Evolutionary conservation across 129 eudicot genomes (phyloP).

Genomic region (Helichrysum umbraculigerum): DNA sequence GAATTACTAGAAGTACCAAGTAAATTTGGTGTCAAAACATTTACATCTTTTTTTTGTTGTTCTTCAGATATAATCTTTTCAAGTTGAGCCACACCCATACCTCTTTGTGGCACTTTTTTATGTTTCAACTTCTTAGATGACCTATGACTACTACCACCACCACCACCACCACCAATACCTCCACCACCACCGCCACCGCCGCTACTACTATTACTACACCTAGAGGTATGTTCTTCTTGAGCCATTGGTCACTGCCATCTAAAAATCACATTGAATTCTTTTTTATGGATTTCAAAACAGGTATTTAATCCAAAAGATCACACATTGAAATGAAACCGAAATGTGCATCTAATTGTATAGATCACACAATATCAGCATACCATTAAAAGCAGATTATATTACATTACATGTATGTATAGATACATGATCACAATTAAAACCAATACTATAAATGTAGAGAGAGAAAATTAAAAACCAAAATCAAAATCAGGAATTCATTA

Average conservation of each 20-base stretch:
- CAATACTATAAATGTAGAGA: constrained; percentile 18
- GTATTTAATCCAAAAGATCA: constrained; percentile 14
- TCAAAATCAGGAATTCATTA: background rate
- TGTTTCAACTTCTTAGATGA: constrained; percentile 63
- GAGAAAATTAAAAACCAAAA: constrained; percentile 27
- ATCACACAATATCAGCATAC: constrained; percentile 35
- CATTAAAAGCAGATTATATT: constrained; percentile 27
- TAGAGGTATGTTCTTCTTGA: constrained; percentile 61
- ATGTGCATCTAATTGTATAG: constrained; percentile 45
- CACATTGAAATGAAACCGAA: constrained; percentile 27
- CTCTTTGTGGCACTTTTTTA: constrained; percentile 90
- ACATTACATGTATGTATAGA: background rate
- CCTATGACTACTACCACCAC: constrained; percentile 37
- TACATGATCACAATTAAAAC: constrained; percentile 18
- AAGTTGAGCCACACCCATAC: constrained; percentile 95
- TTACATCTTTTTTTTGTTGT: constrained; percentile 53
- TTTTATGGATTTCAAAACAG: constrained; percentile 25
- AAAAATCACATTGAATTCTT: constrained; percentile 38
- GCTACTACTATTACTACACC: constrained; percentile 46
- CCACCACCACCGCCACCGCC: constrained; percentile 27
- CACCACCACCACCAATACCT: constrained; percentile 33
- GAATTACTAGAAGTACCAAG: constrained; percentile 45
- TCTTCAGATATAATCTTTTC: constrained; percentile 81
- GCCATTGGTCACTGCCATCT: constrained; percentile 71
- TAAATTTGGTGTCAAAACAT: constrained; percentile 36